phyloP scores from a whole-genome alignment of 208 protist species.

The Trypanosoma rangeli region DNA sequence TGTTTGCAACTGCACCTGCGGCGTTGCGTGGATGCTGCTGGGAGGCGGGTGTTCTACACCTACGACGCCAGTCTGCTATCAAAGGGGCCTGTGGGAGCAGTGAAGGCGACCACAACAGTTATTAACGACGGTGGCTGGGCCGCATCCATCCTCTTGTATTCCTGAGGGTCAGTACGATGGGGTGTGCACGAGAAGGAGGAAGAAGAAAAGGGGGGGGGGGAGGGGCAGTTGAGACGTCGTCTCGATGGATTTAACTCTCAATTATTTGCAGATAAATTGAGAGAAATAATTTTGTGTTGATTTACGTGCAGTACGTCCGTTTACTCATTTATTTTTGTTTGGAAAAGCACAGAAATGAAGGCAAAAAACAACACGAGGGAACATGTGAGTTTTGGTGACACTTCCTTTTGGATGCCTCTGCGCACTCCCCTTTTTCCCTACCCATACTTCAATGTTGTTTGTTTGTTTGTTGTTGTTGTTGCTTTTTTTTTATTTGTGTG shows the following conservation, averaged over 20 bases:
- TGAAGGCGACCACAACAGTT: constrained; percentile 13
- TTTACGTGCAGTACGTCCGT: background rate
- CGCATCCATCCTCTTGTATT: constrained; percentile 33
- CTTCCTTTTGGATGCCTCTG: background rate
- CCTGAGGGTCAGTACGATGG: constrained; percentile 2
- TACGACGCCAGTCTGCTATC: constrained; percentile 32
- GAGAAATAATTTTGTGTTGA: constrained; percentile 9
- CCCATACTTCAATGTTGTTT: background rate
- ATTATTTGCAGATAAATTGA: too few relatives aligned
- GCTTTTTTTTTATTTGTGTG: background rate
- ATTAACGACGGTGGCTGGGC: constrained; percentile 81
- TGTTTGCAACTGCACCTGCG: constrained; percentile 38
- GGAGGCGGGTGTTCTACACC: constrained; percentile 68
- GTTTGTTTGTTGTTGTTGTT: background rate
- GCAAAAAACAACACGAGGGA: constrained; percentile 5
- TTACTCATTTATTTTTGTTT: constrained; percentile 2
- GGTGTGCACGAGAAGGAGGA: background rate
- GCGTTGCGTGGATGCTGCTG: constrained; percentile 30
- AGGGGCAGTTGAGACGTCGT: background rate
- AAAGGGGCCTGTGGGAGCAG: background rate
- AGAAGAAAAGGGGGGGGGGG: background rate
- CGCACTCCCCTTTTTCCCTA: background rate
- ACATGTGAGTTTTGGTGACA: background rate
- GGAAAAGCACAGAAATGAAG: background rate
- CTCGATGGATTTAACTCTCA: background rate